Base-by-base conservation (phyloP, 1,139 yeast species). In the Suhomyces guaymorum region DNA sequence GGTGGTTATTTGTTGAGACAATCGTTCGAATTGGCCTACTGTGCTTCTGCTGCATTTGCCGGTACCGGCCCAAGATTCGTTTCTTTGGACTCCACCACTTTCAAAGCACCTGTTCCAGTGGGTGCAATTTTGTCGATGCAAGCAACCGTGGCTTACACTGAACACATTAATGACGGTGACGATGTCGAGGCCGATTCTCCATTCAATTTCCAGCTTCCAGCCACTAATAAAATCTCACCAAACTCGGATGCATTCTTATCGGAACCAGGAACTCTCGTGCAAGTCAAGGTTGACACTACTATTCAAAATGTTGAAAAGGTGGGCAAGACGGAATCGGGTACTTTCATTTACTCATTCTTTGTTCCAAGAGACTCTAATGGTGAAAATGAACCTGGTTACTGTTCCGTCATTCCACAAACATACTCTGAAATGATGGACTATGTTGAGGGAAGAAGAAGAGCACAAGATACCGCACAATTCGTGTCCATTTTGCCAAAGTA, bases 1-100 rank as follows among this genome's bases (percentile, higher is more conserved):
- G 97, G 97, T 47, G 97, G 97, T 17, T 89, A 89, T 54, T 67
- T 89, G 53, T 75, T 89, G 66, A 80, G 96, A 59, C 96, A 88
- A 62, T 80, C 96, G 4, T 89, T 89, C 59, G 97, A 89, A 59
- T 75, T 89, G 51, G 97, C 96, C 2, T 89, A 89, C 58, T 85
- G 95, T 61, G 80, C 94, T 12, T 87, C 96, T 9, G 95, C 96
- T 5, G 87, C 94, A 2, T 87, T 89, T 52, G 72, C 95, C 1
- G 80, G 80, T 44, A 80, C 90, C 9, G 80, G 83, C 33, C 96
- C 97, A 24, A 72, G 96, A 52, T 89, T 89, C 50, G 88, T 88
- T 6, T 85, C 96, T 3, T 72, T 89, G 49, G 97, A 89, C 57
- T 82, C 95, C 15, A 88, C 96, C 30, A 85, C 95, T 15, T 89